Percentiles rank a stretch among this genome's conserved stretches.
Conservation (phyloP, 2,329 filamentous ascomycete genomes). For the Neoarthrinium moseri region DNA sequence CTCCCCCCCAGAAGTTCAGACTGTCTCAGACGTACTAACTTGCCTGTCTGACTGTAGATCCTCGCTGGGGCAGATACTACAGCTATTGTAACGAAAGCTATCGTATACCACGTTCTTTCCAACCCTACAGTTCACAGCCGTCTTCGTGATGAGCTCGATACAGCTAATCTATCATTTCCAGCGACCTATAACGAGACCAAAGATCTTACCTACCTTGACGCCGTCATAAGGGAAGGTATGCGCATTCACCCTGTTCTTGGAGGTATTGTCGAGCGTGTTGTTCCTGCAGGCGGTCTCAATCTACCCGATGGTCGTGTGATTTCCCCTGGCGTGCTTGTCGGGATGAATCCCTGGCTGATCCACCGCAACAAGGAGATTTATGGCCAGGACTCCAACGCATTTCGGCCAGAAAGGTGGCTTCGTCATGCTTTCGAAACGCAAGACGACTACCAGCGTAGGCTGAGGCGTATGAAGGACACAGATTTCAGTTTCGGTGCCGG, state of each 20-base stretch:
- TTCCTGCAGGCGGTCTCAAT: slow-evolving; percentile 37
- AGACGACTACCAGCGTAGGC: too few relatives aligned
- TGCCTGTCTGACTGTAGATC: slow-evolving; percentile 11
- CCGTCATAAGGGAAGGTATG: slow-evolving; percentile 50
- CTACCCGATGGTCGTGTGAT: slow-evolving; percentile 38
- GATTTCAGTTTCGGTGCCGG: slow-evolving; percentile 12
- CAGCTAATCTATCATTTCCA: not conserved
- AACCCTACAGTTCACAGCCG: slow-evolving; percentile 25
- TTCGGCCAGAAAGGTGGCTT: not conserved
- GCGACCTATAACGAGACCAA: not conserved
- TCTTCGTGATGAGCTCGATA: slow-evolving; percentile 35
- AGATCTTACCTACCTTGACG: slow-evolving; percentile 37
- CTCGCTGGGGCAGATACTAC: slow-evolving; percentile 37
- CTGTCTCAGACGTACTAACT: not conserved
- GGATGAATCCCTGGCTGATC: not conserved
- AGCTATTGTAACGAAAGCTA: slow-evolving; percentile 28
- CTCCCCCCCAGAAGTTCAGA: too few relatives aligned
- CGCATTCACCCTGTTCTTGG: slow-evolving; percentile 47
- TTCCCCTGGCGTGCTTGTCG: not conserved
- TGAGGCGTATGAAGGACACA: slow-evolving; percentile 54
- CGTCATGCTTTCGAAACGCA: too few relatives aligned
- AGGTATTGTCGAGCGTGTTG: slow-evolving; percentile 48
- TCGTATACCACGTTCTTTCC: slow-evolving; percentile 36
- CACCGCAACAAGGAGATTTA: not conserved
- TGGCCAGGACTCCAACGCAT: not conserved